phyloP scores from a whole-genome alignment of 352 stramenopile genomes.

The Globisporangium sylvaticum region DNA sequence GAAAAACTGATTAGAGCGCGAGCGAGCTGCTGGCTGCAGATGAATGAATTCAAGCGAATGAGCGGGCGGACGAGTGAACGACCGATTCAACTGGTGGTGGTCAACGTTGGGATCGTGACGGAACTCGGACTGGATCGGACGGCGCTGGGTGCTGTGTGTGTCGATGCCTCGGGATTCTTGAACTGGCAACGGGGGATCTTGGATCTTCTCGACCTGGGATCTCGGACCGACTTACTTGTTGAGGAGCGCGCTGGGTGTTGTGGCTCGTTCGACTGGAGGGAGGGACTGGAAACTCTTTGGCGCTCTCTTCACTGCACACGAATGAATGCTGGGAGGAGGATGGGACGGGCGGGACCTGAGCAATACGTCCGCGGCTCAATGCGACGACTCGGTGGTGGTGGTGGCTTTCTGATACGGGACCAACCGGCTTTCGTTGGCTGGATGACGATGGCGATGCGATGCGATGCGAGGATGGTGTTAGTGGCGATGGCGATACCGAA shows the following conservation, averaged over 20 bases:
- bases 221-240: constrained; percentile 2
- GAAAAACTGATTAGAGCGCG: constrained; percentile 4
- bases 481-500: background rate
- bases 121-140: constrained; percentile 1
- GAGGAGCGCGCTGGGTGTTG: background rate
- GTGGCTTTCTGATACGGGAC: background rate
- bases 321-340: background rate
- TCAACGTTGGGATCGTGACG: background rate
- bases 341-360: background rate
- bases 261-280: background rate
- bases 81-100: background rate
- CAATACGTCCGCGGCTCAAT: constrained; percentile 3
- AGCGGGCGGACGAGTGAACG: background rate
- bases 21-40: background rate
- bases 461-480: background rate
- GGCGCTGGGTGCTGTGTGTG: background rate
- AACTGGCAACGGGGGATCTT: background rate
- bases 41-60: background rate
- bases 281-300: background rate
- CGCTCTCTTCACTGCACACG: constrained; percentile 1
- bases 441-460: background rate
- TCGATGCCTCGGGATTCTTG: background rate
- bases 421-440: background rate
- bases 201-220: background rate
- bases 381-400: background rate